Evolutionary conservation across 148 eudicot genomes (phyloP).

Genomic region (Camellia japonica): DNA sequence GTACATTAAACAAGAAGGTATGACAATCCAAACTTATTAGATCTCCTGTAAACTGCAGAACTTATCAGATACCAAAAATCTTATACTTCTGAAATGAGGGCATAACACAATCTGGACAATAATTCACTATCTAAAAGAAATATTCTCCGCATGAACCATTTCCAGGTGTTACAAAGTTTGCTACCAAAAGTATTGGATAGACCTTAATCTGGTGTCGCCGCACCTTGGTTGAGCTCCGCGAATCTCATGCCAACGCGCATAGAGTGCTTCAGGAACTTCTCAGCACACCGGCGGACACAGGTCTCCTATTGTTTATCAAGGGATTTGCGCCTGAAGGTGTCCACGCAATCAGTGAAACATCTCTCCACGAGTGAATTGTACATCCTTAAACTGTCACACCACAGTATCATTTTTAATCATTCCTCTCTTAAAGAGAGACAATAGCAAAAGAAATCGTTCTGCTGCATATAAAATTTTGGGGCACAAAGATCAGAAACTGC

Average conservation of each 20-base stretch:
- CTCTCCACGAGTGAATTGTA: slow-evolving; percentile 59
- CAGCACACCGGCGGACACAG: slow-evolving; percentile 57
- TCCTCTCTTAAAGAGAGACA: not conserved
- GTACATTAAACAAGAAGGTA: not conserved
- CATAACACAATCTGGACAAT: not conserved
- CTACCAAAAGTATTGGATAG: not conserved
- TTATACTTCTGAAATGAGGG: not conserved
- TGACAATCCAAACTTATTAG: slow-evolving; percentile 3
- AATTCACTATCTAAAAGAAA: not conserved
- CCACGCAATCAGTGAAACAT: slow-evolving; percentile 66
- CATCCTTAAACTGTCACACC: slow-evolving; percentile 47
- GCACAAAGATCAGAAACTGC: not conserved
- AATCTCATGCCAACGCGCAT: slow-evolving; percentile 69
- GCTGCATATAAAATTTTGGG: not conserved
- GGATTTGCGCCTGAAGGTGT: slow-evolving; percentile 50
- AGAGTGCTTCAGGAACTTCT: slow-evolving; percentile 67
- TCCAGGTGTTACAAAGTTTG: not conserved
- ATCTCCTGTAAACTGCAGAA: not conserved
- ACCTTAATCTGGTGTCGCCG: slow-evolving; percentile 41
- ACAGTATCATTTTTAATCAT: not conserved
- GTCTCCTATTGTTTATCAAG: slow-evolving; percentile 63
- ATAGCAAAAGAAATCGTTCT: not conserved
- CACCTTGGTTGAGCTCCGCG: slow-evolving; percentile 60
- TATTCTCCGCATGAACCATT: not conserved
- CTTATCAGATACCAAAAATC: not conserved